phyloP scores from a whole-genome alignment of 208 protist species.

The Acanthamoeba triangularis region DNA sequence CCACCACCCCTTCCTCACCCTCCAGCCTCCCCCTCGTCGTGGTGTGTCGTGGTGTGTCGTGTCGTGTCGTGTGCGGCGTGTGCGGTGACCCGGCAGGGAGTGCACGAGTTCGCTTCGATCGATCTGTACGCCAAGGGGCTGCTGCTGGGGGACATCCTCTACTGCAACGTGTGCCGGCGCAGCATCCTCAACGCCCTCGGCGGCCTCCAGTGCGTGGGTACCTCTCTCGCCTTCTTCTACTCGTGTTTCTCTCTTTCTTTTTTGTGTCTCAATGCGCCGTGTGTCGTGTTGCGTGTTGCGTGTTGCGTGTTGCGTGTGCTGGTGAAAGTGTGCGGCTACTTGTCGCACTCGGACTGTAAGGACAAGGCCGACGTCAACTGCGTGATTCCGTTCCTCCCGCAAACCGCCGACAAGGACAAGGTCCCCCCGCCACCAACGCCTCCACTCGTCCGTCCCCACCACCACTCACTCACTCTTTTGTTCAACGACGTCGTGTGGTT shows the following conservation, averaged over 20 bases:
- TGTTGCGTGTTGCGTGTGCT: neutral
- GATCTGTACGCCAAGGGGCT: slow-evolving; percentile 20
- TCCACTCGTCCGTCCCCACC: too few species aligned
- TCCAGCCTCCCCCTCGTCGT: neutral
- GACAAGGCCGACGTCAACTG: neutral
- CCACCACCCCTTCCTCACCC: neutral
- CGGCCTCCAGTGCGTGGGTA: slow-evolving; percentile 34
- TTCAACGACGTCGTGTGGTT: too few species aligned
- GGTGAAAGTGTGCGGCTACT: slow-evolving; percentile 1
- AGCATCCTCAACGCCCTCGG: slow-evolving; percentile 40
- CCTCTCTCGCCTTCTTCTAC: neutral
- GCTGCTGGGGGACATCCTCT: neutral
- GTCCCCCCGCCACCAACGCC: neutral
- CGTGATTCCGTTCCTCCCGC: slow-evolving; percentile 32
- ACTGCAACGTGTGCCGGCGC: slow-evolving; percentile 27
- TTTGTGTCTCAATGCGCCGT: neutral
- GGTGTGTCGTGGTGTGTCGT: neutral
- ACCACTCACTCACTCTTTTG: too few species aligned
- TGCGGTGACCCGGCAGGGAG: neutral
- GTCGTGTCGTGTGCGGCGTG: neutral
- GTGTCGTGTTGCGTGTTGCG: too few species aligned
- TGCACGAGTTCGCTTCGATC: neutral
- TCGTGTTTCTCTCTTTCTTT: neutral
- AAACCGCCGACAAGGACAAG: neutral
- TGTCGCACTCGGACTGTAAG: slow-evolving; percentile 41